phyloP scores from a whole-genome alignment of 2,329 filamentous ascomycete species.

The Fusarium bactridioides region DNA sequence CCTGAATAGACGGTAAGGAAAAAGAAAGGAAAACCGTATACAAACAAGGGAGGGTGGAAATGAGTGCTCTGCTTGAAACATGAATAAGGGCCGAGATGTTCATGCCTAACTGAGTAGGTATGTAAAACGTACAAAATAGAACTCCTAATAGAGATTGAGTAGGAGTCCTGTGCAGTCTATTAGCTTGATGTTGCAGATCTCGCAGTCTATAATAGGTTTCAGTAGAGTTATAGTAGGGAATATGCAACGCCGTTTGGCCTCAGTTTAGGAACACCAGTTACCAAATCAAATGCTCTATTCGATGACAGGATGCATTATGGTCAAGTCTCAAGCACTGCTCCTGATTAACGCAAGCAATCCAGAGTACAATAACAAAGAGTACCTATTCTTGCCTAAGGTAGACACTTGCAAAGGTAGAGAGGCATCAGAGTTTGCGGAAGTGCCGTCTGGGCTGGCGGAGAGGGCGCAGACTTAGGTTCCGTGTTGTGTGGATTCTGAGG shows the following conservation, averaged over 20 bases:
- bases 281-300: neutral
- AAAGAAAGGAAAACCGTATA: conserved; percentile 8
- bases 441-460: conserved; percentile 5
- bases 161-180: neutral
- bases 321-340: neutral
- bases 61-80: neutral
- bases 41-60: conserved; percentile 19
- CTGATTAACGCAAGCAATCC: neutral
- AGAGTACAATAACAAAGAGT: neutral
- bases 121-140: neutral
- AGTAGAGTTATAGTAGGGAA: neutral
- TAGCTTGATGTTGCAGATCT: conserved; percentile 11
- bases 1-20: neutral
- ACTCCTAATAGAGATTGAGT: neutral
- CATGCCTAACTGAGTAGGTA: neutral
- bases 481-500: neutral
- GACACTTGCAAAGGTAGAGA: neutral
- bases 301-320: neutral
- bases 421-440: conserved; percentile 10
- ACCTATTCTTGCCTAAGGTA: neutral
- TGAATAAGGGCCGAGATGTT: neutral
- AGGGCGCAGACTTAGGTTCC: neutral
- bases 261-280: neutral
- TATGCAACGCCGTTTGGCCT: neutral
- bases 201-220: neutral